Conservation (phyloP, 768 basidiomycete species). For the Suillus spraguei region DNA sequence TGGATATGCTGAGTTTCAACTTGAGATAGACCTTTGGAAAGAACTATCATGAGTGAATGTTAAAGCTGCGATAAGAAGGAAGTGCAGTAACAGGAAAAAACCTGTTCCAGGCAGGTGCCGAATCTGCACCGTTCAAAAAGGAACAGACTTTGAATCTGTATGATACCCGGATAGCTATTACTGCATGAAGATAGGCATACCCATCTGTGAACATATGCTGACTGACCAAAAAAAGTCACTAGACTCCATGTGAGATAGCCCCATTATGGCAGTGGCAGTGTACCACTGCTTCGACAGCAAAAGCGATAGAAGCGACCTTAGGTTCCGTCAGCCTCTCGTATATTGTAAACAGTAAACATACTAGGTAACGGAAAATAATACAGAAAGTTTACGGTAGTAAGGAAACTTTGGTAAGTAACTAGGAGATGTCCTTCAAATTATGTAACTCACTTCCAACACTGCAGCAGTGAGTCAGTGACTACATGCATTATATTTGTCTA, state of each 20-base stretch:
- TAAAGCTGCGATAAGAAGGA: neutral
- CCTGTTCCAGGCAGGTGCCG: no score
- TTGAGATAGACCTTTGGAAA: neutral
- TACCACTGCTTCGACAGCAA: constrained; percentile 89
- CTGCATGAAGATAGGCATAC: no score
- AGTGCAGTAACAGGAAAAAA: no score
- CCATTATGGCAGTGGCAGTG: constrained; percentile 70
- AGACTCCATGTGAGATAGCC: constrained; percentile 75
- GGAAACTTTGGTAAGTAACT: constrained; percentile 9
- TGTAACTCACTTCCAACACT: constrained; percentile 73
- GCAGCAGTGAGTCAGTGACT: constrained; percentile 89
- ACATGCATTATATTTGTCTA: constrained; percentile 96
- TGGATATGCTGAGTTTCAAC: neutral
- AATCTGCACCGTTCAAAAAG: neutral
- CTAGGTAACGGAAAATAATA: constrained; percentile 91
- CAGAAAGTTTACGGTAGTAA: constrained; percentile 71
- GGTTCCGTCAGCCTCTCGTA: constrained; percentile 81
- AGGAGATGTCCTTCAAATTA: constrained; percentile 10
- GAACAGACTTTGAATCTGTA: neutral
- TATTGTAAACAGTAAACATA: constrained; percentile 36
- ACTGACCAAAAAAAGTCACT: constrained; percentile 48
- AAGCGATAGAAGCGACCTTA: constrained; percentile 90
- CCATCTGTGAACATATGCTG: no score
- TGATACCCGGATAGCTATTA: constrained; percentile 33
- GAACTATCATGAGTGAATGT: neutral